Conservation (phyloP, 1,284 basidiomycete species). For the Irpex lacteus region DNA sequence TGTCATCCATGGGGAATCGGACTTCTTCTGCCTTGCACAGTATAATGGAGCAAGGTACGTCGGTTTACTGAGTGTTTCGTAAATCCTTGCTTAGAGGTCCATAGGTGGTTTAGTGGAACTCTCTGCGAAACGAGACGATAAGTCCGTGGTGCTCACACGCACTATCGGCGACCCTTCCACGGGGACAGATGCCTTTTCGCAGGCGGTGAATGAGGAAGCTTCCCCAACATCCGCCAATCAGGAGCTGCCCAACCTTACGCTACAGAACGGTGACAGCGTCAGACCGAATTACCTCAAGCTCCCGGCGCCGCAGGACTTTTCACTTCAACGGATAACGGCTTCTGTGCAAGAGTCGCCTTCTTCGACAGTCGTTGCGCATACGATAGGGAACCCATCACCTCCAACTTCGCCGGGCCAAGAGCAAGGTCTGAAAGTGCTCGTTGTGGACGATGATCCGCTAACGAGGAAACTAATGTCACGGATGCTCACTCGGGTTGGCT, state of each 20-base stretch:
- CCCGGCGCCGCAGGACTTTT: slow-evolving; percentile 7
- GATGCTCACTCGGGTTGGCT: slow-evolving; percentile 79
- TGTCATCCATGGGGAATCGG: background rate
- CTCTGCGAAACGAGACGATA: slow-evolving; percentile 42
- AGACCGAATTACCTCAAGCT: slow-evolving; percentile 5
- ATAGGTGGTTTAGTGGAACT: slow-evolving; percentile 56
- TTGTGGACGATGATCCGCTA: slow-evolving; percentile 78
- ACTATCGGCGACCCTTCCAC: slow-evolving; percentile 46
- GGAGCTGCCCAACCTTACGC: background rate
- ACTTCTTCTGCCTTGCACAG: slow-evolving; percentile 51
- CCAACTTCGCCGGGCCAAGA: slow-evolving; percentile 28
- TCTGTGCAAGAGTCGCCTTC: background rate
- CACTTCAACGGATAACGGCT: slow-evolving; percentile 1
- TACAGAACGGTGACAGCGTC: background rate
- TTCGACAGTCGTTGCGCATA: slow-evolving; percentile 15
- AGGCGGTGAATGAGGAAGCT: slow-evolving; percentile 12
- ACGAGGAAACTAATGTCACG: slow-evolving; percentile 83
- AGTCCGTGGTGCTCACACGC: slow-evolving; percentile 42
- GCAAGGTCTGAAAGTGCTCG: slow-evolving; percentile 55
- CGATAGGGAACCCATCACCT: slow-evolving; percentile 11
- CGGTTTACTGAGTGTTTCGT: background rate
- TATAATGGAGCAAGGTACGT: slow-evolving; percentile 67
- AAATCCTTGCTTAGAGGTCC: slow-evolving; percentile 1
- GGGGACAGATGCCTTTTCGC: slow-evolving; percentile 30
- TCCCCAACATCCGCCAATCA: slow-evolving; percentile 15